Base-by-base conservation (phyloP, 768 basidiomycete genomes). In the Dendrothele bispora region DNA sequence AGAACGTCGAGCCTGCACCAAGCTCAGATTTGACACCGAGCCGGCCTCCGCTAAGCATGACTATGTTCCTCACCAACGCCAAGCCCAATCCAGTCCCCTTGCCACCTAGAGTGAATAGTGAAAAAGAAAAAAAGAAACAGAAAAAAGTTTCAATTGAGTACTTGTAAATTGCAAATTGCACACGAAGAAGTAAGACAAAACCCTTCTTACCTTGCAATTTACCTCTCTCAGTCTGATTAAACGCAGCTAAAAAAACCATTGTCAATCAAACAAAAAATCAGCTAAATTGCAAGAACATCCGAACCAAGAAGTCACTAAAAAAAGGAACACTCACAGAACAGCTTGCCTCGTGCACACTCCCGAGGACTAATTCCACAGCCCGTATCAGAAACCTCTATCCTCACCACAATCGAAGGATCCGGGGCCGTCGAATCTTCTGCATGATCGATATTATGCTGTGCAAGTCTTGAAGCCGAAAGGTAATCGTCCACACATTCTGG, bases 1-100 rank as follows among this genome's bases (percentile, higher is more conserved):
- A 94, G 69, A 94, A 95, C 29, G 86, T 91, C 28, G 85, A 89
- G 14, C 93, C 93, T 55, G 79, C 71, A 7, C 79, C 77, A 1
- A 79, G 67, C 61, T 83, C 80, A 15, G 79, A 82, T 51, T 66
- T 69, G n/a, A 85, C 76, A n/a, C 84, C 88, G 24, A 90, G 67
- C 41, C 88, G 76, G 17, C 89, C 89, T 34, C 84, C 83, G 41
- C 78, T 83, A 32, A 88, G 66, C 57, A 83, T 86, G 55, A 91
- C 86, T 36, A 91, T 91, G 54, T 86, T 84, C 39, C 87, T 76
- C 37, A 89, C 86, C 5, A 91, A 72, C 2, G 88, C 88, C 17
- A 91, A 60, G 20, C 89, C 88, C 10, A 91, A 66, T 6, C 88
- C 88, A 0, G 88, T 84, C 3, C 83, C 83, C 62, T 84, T 84